Evolutionary conservation across 805 yeast species (phyloP).

Genomic region (Saccharomycopsis microspora): DNA sequence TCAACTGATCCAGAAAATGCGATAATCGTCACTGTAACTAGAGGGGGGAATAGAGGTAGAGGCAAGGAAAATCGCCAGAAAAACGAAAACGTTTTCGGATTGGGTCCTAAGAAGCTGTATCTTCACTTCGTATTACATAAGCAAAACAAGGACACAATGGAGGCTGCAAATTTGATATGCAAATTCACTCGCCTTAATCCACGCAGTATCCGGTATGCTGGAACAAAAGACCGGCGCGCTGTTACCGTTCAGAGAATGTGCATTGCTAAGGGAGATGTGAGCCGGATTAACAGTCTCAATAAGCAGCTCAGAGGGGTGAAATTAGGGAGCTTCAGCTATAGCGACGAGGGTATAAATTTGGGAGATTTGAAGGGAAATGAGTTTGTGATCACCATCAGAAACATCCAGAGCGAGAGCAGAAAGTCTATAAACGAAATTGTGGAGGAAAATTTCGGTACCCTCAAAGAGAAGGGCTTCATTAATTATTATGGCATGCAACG

Average conservation of each 20-base stretch:
- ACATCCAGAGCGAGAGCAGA: slow-evolving; percentile 27
- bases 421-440: slow-evolving; percentile 34
- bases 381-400: slow-evolving; percentile 74
- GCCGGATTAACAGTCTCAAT: slow-evolving; percentile 67
- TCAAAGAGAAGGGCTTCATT: slow-evolving; percentile 66
- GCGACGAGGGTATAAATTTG: slow-evolving; percentile 47
- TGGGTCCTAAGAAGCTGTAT: slow-evolving; percentile 60
- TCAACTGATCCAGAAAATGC: slow-evolving; percentile 59
- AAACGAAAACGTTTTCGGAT: slow-evolving; percentile 29
- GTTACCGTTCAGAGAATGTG: slow-evolving; percentile 82
- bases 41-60: slow-evolving; percentile 26
- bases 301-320: slow-evolving; percentile 64
- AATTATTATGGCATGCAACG: slow-evolving; percentile 98
- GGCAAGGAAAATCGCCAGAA: slow-evolving; percentile 21
- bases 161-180: slow-evolving; percentile 66
- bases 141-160: slow-evolving; percentile 97
- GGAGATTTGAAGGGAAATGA: slow-evolving; percentile 89
- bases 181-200: slow-evolving; percentile 68
- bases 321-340: slow-evolving; percentile 70
- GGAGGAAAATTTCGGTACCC: slow-evolving; percentile 39
- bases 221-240: slow-evolving; percentile 95
- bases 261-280: slow-evolving; percentile 56
- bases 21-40: slow-evolving; percentile 49
- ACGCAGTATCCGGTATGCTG: slow-evolving; percentile 68
- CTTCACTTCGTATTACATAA: slow-evolving; percentile 77